Conservation (phyloP, 129 eudicot species). For the Tanacetum coccineum region DNA sequence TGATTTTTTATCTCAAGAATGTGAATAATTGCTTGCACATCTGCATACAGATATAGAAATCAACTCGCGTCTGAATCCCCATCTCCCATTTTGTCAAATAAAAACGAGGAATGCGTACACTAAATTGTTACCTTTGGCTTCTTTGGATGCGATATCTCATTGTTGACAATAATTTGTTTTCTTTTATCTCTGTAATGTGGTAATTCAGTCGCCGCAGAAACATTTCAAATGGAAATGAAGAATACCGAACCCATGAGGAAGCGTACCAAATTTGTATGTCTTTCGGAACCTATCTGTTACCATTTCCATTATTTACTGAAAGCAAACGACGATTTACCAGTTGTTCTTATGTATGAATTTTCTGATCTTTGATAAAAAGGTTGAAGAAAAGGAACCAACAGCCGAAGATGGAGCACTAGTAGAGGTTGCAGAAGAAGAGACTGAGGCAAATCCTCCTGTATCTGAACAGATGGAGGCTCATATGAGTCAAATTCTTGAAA, state of each 20-base stretch:
- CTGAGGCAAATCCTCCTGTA: constrained; percentile 38
- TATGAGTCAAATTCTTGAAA: constrained; percentile 64
- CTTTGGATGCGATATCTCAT: background rate
- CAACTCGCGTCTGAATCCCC: no score
- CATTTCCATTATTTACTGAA: background rate
- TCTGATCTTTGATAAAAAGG: constrained; percentile 29
- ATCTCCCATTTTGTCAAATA: no score
- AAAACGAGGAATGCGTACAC: background rate
- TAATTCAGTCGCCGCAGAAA: constrained; percentile 21
- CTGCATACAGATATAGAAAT: background rate
- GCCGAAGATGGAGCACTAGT: constrained; percentile 38
- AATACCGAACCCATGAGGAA: constrained; percentile 38
- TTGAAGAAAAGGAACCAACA: constrained; percentile 43
- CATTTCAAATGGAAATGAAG: constrained; percentile 43
- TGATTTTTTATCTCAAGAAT: background rate
- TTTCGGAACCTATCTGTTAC: constrained; percentile 10
- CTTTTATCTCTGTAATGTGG: background rate
- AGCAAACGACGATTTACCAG: constrained; percentile 13
- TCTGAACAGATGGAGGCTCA: constrained; percentile 75
- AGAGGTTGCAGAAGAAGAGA: constrained; percentile 56
- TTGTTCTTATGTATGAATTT: background rate
- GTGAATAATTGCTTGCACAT: background rate
- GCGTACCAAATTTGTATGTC: constrained; percentile 61
- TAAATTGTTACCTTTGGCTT: background rate
- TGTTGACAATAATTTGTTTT: background rate